A percentile compares a stretch with the other conserved stretches of the same genome.
Conservation (phyloP, 1,139 yeast species). For the Saccharomyces hybrid region DNA sequence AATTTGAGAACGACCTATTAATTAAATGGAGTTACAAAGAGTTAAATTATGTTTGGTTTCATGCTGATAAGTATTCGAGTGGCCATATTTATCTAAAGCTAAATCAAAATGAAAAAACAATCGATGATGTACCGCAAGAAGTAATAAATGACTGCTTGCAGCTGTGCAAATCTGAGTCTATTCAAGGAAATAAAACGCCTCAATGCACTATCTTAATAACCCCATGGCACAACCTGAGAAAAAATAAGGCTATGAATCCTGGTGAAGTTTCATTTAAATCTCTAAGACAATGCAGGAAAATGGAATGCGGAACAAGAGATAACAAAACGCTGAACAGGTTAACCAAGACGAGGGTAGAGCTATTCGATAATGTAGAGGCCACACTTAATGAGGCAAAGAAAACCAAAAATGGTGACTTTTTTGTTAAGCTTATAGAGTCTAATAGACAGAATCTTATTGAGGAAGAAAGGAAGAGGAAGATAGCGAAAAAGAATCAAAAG, state of each 20-base stretch:
- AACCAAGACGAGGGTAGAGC: constrained; percentile 58
- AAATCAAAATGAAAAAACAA: constrained; percentile 37
- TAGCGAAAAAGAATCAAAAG: constrained; percentile 14
- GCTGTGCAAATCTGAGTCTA: constrained; percentile 72
- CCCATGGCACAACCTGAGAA: constrained; percentile 65
- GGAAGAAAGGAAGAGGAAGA: constrained; percentile 19
- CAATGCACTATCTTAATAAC: constrained; percentile 67
- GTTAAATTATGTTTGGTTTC: constrained; percentile 64
- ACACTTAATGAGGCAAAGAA: constrained; percentile 27
- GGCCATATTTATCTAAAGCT: constrained; percentile 74
- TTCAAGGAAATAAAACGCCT: constrained; percentile 66
- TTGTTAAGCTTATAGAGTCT: constrained; percentile 12
- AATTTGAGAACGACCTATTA: constrained; percentile 65
- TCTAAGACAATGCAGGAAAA: constrained; percentile 44
- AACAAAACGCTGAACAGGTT: constrained; percentile 58
- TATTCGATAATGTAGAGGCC: constrained; percentile 37
- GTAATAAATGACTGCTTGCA: constrained; percentile 61
- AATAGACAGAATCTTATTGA: constrained; percentile 19
- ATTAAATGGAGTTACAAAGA: constrained; percentile 62
- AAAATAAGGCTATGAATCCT: constrained; percentile 69
- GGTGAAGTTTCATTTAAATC: constrained; percentile 76
- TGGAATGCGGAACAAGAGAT: constrained; percentile 50
- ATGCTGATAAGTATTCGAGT: constrained; percentile 70
- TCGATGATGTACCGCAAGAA: constrained; percentile 42
- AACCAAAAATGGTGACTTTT: constrained; percentile 23